Percentiles rank a stretch among this genome's conserved stretches.
phyloP scores from a whole-genome alignment of 2,329 filamentous ascomycete genomes.

The Claviceps sp. region DNA sequence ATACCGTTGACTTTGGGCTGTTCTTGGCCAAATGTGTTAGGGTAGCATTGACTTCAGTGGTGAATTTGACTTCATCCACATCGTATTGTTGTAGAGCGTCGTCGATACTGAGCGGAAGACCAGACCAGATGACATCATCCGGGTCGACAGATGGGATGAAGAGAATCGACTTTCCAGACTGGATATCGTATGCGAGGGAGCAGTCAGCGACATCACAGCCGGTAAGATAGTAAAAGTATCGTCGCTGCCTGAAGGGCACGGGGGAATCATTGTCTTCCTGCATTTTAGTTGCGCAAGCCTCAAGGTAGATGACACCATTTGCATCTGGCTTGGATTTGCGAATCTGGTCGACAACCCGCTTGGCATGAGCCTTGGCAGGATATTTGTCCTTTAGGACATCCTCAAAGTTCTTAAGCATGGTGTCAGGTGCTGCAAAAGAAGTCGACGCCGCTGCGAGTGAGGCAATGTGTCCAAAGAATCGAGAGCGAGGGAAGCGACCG shows the following conservation, averaged over 20 bases:
- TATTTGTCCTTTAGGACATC: constrained; percentile 48
- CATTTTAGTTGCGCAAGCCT: constrained; percentile 68
- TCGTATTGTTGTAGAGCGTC: constrained; percentile 70
- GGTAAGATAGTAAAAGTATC: constrained; percentile 90
- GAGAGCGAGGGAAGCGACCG: not conserved
- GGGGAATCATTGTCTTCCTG: constrained; percentile 83
- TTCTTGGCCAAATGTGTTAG: constrained; percentile 39
- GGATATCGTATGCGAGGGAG: constrained; percentile 68
- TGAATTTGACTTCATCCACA: constrained; percentile 63
- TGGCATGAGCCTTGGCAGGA: constrained; percentile 79
- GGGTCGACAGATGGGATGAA: constrained; percentile 84
- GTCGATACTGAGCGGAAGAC: constrained; percentile 62
- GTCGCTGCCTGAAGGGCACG: constrained; percentile 75
- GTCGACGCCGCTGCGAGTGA: not conserved
- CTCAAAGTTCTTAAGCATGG: constrained; percentile 31
- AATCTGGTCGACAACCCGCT: constrained; percentile 70
- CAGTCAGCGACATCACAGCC: constrained; percentile 72
- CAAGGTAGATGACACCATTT: constrained; percentile 69
- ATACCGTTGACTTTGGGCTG: constrained; percentile 37
- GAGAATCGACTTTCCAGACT: constrained; percentile 58
- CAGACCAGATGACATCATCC: constrained; percentile 88
- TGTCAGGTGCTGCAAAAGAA: not conserved
- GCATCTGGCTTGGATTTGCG: constrained; percentile 49
- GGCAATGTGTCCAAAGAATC: not conserved
- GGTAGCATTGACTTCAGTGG: constrained; percentile 62